Percentiles rank a stretch among this genome's conserved stretches.
Conservation (phyloP, 1,139 yeast genomes). For the Candida sp. region DNA sequence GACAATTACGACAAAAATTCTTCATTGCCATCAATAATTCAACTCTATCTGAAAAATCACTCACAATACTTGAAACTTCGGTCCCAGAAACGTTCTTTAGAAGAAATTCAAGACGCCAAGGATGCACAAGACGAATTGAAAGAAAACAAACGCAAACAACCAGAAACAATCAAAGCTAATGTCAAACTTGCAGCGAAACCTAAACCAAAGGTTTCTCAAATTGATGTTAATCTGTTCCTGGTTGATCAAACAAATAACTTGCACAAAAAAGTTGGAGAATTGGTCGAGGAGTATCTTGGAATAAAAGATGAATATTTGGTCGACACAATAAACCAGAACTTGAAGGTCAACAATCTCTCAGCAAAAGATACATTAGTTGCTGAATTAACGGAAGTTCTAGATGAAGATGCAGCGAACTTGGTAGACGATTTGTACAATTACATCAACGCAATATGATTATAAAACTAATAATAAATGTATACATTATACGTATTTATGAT, state of each 20-base stretch:
- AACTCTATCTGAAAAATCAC: slow-evolving; percentile 31
- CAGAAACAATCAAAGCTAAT: not conserved
- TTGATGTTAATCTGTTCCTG: slow-evolving; percentile 3
- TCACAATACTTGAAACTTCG: slow-evolving; percentile 36
- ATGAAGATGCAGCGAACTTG: slow-evolving; percentile 51
- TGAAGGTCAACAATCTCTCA: slow-evolving; percentile 25
- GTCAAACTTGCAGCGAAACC: not conserved
- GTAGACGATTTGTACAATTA: slow-evolving; percentile 35
- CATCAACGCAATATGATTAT: not conserved
- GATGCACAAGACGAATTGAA: slow-evolving; percentile 24
- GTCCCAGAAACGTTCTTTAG: slow-evolving; percentile 23
- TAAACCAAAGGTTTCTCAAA: not conserved
- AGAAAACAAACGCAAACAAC: slow-evolving; percentile 4
- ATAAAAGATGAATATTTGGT: slow-evolving; percentile 48
- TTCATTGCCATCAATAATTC: slow-evolving; percentile 2
- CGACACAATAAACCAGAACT: slow-evolving; percentile 36
- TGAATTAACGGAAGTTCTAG: slow-evolving; percentile 51
- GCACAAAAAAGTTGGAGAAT: slow-evolving; percentile 30
- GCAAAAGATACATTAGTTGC: slow-evolving; percentile 28
- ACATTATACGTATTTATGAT: not conserved
- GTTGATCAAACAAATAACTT: slow-evolving; percentile 10
- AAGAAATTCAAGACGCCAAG: slow-evolving; percentile 29
- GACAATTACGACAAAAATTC: slow-evolving; percentile 11
- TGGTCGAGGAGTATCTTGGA: slow-evolving; percentile 53
- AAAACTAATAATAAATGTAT: not conserved